Percentiles rank a stretch among this genome's conserved stretches.
Conservation (phyloP, 2,329 filamentous ascomycete species). For the Fusarium coffeatum region DNA sequence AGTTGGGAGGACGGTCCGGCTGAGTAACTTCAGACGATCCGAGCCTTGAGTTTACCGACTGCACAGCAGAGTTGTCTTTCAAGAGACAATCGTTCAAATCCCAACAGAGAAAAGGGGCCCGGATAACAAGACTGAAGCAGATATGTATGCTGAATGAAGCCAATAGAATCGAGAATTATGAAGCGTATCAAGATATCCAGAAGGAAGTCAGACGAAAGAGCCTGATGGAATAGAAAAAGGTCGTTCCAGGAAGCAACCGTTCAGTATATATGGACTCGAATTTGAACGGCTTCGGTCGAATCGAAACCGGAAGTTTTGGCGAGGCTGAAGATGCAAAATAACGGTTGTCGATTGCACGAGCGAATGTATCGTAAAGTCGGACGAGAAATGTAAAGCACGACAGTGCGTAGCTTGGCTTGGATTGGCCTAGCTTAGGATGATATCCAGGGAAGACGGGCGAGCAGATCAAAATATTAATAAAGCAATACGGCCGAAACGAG, state of each 20-base stretch:
- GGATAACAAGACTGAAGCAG: constrained; percentile 36
- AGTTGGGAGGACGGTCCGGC: constrained; percentile 21
- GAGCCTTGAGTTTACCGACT: constrained; percentile 26
- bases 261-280: constrained; percentile 46
- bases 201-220: constrained; percentile 25
- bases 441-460: constrained; percentile 34
- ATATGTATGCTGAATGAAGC: constrained; percentile 41
- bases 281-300: constrained; percentile 41
- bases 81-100: constrained; percentile 16
- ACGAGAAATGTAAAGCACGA: constrained; percentile 47
- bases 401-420: constrained; percentile 23
- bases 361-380: constrained; percentile 45
- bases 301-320: constrained; percentile 35
- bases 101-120: constrained; percentile 16
- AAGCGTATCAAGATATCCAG: constrained; percentile 40
- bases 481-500: constrained; percentile 50
- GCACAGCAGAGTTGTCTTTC: constrained; percentile 27
- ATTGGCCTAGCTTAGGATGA: constrained; percentile 27
- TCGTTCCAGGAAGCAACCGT: constrained; percentile 44
- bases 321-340: constrained; percentile 38
- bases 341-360: constrained; percentile 38
- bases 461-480: constrained; percentile 50
- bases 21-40: constrained; percentile 21
- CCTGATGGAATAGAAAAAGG: constrained; percentile 32
- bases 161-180: constrained; percentile 41